Evolutionary conservation across 1,284 basidiomycete species (phyloP), one percentile per base, ranked within the genome.

Genomic region (Amylostereum areolatum): DNA sequence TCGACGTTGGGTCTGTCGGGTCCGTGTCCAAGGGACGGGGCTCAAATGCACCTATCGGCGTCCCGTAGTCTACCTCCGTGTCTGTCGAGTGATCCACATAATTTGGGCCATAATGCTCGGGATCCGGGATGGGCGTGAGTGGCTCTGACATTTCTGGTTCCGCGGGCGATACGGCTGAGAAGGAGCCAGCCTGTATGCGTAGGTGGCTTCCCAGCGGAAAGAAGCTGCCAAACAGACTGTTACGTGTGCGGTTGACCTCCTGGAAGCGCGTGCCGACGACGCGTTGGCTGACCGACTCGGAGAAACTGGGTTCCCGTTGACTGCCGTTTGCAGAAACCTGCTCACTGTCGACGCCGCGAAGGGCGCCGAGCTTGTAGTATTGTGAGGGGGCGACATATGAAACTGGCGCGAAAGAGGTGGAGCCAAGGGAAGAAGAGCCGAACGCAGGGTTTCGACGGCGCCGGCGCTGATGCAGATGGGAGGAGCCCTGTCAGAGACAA

Each of bases 361-460:
- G 70, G 31, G 74, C 71, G 34, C 80, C 73, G 33, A 89, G 74
- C 57, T 83, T 82, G 68, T 89, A 89, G 62, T 85, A 89, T 49
- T 81, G 77, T 3, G 83, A 87, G 10, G 85, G 85, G n/a, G 84
- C 84, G 11, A 88, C 80, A 58, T 86, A 89, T 3, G 84, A 83
- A 3, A 81, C 84, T 3, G 85, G 85, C 4, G 81, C 75, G 11
- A 82, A 72, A n/a, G 82, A 84, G 5, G 83, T 83, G 3, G 80
- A 73, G 1, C 74, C 81, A 11, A 82, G 72, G n/a, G 82, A 84
- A 6, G 83, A 83, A 3, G 80, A 73, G 1, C 74, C 81, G 55
- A 72, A 77, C 3, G 82, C 81, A 8, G 79, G 78, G 54, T 85
- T 84, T 48, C 52, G 73, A 11, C 73, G 74, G 54, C 75, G 69